These are phyloP conservation scores for Sungouiella thailandica DNA, from an alignment of 805 yeast species.

Conservation along the genomic window DNA sequence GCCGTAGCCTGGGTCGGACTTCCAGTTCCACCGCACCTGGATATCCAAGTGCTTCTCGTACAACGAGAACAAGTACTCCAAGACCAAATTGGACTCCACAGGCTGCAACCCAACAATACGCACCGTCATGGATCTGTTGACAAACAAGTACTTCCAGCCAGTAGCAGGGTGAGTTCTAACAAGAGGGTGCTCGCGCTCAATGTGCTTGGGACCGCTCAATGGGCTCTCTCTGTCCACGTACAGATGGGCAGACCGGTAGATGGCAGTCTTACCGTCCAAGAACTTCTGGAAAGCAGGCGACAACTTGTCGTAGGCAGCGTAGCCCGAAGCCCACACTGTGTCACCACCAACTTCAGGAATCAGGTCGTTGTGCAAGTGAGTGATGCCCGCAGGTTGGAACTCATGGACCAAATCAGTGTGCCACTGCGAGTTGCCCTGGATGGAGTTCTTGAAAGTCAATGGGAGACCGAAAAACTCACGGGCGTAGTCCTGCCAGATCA, in stretches of 20 bases:
- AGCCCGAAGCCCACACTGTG: conserved; percentile 55
- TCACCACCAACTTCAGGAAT: conserved; percentile 52
- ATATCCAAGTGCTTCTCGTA: conserved; percentile 42
- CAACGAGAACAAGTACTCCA: conserved; percentile 13
- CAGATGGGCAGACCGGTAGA: conserved; percentile 36
- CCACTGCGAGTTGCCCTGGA: conserved; percentile 17
- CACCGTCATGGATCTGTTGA: conserved; percentile 26
- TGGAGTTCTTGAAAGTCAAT: conserved; percentile 24
- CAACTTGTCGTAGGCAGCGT: conserved; percentile 52
- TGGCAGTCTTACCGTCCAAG: conserved; percentile 49
- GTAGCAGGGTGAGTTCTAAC: conserved; percentile 31
- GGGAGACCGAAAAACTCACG: conserved; percentile 18
- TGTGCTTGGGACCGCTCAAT: conserved; percentile 24
- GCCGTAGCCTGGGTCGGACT: conserved; percentile 30
- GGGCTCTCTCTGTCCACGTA: conserved; percentile 33
- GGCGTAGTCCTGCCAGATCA: conserved; percentile 28
- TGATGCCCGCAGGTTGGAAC: conserved; percentile 51
- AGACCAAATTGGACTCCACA: conserved; percentile 17
- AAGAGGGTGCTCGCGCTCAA: conserved; percentile 28
- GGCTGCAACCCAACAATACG: conserved; percentile 27
- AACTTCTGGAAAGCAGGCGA: conserved; percentile 47
- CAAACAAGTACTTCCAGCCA: conserved; percentile 28
- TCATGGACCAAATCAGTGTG: conserved; percentile 56
- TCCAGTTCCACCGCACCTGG: conserved; percentile 28
- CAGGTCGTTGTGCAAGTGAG: conserved; percentile 49